Conservation (phyloP, 331 rosid species). For the Telfairia occidentalis region DNA sequence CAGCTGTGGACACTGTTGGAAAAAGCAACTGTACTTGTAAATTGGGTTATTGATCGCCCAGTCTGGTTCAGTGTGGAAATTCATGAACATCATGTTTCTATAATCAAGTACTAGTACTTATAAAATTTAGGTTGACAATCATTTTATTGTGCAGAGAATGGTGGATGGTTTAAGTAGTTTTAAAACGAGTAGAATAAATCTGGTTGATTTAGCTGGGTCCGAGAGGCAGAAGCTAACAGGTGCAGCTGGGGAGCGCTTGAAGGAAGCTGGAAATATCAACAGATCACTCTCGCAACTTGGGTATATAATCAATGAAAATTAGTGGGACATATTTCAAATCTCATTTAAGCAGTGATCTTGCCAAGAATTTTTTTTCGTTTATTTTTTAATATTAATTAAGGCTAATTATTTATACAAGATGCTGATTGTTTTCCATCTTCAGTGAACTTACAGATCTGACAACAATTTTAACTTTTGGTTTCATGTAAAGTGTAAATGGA, state of each 20-base stretch:
- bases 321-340: not conserved
- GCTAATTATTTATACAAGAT: not conserved
- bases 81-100: not conserved
- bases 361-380: not conserved
- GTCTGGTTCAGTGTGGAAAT: not conserved
- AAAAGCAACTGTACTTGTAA: not conserved
- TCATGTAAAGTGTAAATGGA: not conserved
- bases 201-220: conserved; percentile 96
- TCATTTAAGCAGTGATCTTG: not conserved
- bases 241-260: conserved; percentile 95
- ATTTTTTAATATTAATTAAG: not conserved
- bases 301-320: conserved; percentile 47
- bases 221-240: conserved; percentile 86
- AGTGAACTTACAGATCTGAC: not conserved
- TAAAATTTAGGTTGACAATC: conserved; percentile 8
- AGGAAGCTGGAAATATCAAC: conserved; percentile 97
- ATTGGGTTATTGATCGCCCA: not conserved
- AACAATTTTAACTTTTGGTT: not conserved
- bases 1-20: not conserved
- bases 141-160: conserved; percentile 41
- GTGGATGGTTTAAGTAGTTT: conserved; percentile 76
- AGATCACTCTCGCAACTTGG: conserved; percentile 98
- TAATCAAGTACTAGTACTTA: not conserved
- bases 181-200: conserved; percentile 94
- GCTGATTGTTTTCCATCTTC: not conserved